Evolutionary conservation across 345 rosid genomes (phyloP), one percentile per base, ranked within the genome.

Genomic region (Aethionema arabicum): DNA sequence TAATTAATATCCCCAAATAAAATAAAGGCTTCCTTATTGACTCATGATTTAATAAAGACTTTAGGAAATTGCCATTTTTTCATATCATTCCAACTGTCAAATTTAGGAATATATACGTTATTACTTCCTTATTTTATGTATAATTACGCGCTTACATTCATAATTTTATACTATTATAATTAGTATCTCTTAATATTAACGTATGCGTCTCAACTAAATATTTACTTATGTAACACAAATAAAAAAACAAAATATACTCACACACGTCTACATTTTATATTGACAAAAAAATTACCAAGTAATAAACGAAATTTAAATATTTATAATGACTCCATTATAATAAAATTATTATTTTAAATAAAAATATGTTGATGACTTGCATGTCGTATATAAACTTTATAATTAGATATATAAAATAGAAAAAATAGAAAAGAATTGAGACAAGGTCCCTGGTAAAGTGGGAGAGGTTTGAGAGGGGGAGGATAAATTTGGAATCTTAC

Each of bases 381-480:
- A 40, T 63, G 41, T 32, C 4, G 11, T n/a, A 13, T 10, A 9
- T 37, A 31, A 41, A 63, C 51, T 49, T 11, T 46, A 66, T 44
- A 39, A n/a, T 30, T 48, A 15, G 5, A 40, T 37, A 44, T 4
- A 40, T n/a, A 12, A 53, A 53, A 14, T 14, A 35, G 40, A n/a
- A 11, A 27, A 48, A 11, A 53, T 50, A 35, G 13, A 35, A 62
- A 56, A 41, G 29, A 59, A 41, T 63, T 74, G 64, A 66, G 90
- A 81, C 91, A 79, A 68, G 57, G 49, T 71, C 70, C 84, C 88
- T 61, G 79, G 58, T 81, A 61, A 54, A 65, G 72, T 68, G 83
- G 83, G 77, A 51, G 61, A 63, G 67, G 55, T 69, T 80, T 69
- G 50, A 48, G 43, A 60, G 59, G 46, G 43, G 39, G 1, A 61